phyloP scores from a whole-genome alignment of 257 asterid genomes.

The Solanum ossicruentum region DNA sequence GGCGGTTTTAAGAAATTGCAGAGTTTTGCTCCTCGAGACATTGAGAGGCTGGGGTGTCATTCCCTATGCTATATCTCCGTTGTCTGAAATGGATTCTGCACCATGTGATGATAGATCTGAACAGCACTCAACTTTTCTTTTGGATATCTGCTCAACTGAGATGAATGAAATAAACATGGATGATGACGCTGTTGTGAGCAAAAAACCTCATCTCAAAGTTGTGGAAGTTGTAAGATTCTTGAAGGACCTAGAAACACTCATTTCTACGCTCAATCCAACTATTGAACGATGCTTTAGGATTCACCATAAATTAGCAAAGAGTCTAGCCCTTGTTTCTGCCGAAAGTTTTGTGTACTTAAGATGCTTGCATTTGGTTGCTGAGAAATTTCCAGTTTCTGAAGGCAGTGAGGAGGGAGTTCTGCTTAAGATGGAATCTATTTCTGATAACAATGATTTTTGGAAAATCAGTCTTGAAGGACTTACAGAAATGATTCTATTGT shows the following conservation, averaged over 20 bases:
- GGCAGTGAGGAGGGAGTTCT: constrained; percentile 20
- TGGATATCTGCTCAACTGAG: constrained; percentile 37
- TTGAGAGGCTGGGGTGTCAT: constrained; percentile 47
- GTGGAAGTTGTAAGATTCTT: constrained; percentile 41
- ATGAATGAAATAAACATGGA: constrained; percentile 15
- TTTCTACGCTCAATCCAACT: constrained; percentile 50
- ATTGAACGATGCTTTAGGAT: constrained; percentile 66
- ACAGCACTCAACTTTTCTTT: constrained; percentile 43
- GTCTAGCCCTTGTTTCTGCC: constrained; percentile 46
- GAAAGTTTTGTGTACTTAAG: constrained; percentile 70
- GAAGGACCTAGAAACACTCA: constrained; percentile 37
- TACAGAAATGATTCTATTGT: constrained; percentile 42
- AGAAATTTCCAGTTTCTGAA: constrained; percentile 16
- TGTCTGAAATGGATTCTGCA: constrained; percentile 28
- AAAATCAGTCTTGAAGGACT: constrained; percentile 50
- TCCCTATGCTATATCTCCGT: constrained; percentile 36
- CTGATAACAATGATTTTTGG: constrained; percentile 34
- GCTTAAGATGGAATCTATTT: constrained; percentile 9
- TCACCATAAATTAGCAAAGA: constrained; percentile 59
- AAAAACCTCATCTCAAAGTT: constrained; percentile 24
- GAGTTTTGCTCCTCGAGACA: constrained; percentile 34
- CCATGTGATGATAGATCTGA: constrained; percentile 24
- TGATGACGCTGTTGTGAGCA: constrained; percentile 21
- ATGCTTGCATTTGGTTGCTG: constrained; percentile 32
- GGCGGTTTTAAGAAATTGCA: constrained; percentile 64